Evolutionary conservation across 2,329 filamentous ascomycete species (phyloP), one percentile per base, ranked within the genome.

Genomic region (Trichoderma simmonsii): DNA sequence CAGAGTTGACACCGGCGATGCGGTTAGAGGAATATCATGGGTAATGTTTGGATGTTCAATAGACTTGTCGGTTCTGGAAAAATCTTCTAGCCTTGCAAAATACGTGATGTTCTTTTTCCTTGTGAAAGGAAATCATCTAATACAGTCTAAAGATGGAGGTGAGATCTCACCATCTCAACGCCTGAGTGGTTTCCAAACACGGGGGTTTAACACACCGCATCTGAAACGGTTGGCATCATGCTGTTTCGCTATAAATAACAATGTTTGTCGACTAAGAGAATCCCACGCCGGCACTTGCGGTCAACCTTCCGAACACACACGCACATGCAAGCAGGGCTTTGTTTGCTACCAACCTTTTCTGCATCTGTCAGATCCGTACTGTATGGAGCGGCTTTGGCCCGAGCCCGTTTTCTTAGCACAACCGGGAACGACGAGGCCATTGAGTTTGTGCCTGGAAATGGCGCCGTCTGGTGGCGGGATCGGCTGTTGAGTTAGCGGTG

Each of bases 361-460:
- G 56, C n/a, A 24, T 54, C 34, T 18, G 39, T 57, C 28, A 43
- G 34, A 59, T 32, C 54, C n/a, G 18, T 61, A 61, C 66, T 61
- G 66, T 69, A 69, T 69, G 66, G 66, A 69, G 66, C 39, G 5
- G 8, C 21, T n/a, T 21, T 43, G 54, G 24, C 8, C 51, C 30
- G n/a, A n/a, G n/a, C 32, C 59, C 39, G 11, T 15, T 64, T 66
- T 32, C 36, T 48, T 39, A 32, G 36, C 34, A 60, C 54, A 68
- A 24, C 24, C 34, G 54, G 56, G 36, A 60, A 34, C 24, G 65
- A 21, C 28, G 66, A 66, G 63, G 66, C 56, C 14, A 61, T 61
- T 69, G 66, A 54, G 56, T 69, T 69, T 69, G 66, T 69, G 66
- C 66, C 66, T 61, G 66, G 54, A 4, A 43, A 43, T 24, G 21